Conservation (phyloP, 2,329 filamentous ascomycete genomes). For the Sclerotinia trifoliorum region DNA sequence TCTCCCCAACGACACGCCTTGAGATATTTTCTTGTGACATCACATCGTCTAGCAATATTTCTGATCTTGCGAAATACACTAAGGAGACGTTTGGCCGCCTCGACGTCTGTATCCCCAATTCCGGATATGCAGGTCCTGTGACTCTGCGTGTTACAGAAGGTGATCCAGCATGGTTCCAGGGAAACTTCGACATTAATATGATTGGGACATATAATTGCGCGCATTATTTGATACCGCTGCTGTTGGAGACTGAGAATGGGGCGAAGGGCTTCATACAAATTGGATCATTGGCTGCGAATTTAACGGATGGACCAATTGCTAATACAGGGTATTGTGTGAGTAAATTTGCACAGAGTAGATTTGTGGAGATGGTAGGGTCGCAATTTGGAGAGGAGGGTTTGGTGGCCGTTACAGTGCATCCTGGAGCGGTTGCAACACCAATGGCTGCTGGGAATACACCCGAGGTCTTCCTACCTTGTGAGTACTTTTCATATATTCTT, state of each 20-base stretch:
- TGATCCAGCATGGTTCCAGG: conserved; percentile 8
- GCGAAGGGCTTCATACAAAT: conserved; percentile 9
- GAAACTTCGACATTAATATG: conserved; percentile 19
- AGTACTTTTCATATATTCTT: not conserved
- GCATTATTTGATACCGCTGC: conserved; percentile 15
- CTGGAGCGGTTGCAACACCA: conserved; percentile 13
- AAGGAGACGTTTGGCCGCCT: conserved; percentile 1
- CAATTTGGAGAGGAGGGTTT: conserved; percentile 17
- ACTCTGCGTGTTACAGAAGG: conserved; percentile 18
- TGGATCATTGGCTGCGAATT: conserved; percentile 15
- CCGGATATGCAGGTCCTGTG: conserved; percentile 22
- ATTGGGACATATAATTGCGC: conserved; percentile 18
- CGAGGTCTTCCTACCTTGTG: conserved; percentile 19
- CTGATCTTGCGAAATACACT: conserved; percentile 2
- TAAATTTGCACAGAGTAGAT: conserved; percentile 21
- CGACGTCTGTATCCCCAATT: conserved; percentile 23
- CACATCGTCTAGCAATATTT: not conserved
- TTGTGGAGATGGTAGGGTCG: conserved; percentile 13
- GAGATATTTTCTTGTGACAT: conserved; percentile 13
- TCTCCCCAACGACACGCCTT: not conserved
- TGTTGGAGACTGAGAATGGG: conserved; percentile 10
- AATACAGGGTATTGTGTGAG: conserved; percentile 24
- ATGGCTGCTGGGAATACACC: conserved; percentile 19
- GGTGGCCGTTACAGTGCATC: conserved; percentile 18
- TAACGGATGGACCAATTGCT: conserved; percentile 14